Base-by-base conservation (phyloP, 2,329 filamentous ascomycete genomes). In the Stylonectria norvegica region DNA sequence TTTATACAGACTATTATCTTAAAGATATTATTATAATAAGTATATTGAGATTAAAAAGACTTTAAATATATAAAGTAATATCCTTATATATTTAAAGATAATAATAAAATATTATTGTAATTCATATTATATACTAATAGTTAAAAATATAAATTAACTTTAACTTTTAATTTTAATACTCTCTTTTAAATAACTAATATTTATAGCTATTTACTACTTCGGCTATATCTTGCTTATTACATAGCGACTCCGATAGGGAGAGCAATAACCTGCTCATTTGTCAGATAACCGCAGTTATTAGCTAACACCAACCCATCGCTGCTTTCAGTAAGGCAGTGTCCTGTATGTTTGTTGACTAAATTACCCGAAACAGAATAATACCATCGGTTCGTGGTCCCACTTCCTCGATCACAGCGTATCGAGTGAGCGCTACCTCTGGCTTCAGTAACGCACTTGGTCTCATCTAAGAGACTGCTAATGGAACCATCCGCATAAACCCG, bases 211-310 rank as follows among this genome's bases (percentile, higher is more conserved):
- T n/a, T n/a, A n/a, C n/a, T n/a, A n/a, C n/a, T n/a, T n/a, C n/a
- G n/a, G n/a, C n/a, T n/a, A n/a, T n/a, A n/a, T n/a, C n/a, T 25
- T 25, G 22, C 12, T 7, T 8, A 25, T 32, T 32, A 19, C 11
- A 48, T 38, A 11, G 35, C 33, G 14, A 54, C 52, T 2, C 72
- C 71, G 47, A 66, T 63, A 0, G 71, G 71, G 25, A 74, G 52
- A 10, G 61, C 69, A 49, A 73, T 59, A 8, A 74, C 71, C 54
- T 75, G 72, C 33, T 56, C 64, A 45, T 73, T 66, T 18, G 52
- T 49, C 42, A 63, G 58, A 36, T 59, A 60, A 20, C 65, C 60
- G 53, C 69, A 72, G 11, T 44, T 40, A 18, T 43, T 45, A 14
- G 61, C 46, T 4, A 40, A 46, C 4, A 63, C 61, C 6, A 40